Percentiles rank a stretch among this genome's conserved stretches.
These are phyloP conservation scores for Larix kaempferi DNA, from an alignment of 75 land plant genomes.

Conservation along the genomic window DNA sequence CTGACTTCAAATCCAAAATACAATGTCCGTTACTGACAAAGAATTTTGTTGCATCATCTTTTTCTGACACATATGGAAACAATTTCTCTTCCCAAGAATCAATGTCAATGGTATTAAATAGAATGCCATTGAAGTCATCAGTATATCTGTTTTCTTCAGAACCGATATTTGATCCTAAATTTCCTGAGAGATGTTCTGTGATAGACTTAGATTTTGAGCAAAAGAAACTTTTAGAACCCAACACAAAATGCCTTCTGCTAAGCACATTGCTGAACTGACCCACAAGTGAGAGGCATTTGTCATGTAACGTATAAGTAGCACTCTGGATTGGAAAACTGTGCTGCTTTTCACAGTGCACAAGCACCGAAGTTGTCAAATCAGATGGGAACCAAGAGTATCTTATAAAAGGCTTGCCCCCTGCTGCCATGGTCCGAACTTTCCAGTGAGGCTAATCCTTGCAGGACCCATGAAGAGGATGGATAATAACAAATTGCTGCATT, in stretches of 20 bases:
- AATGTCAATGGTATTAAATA: not conserved
- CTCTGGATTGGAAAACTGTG: not conserved
- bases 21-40: not conserved
- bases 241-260: not conserved
- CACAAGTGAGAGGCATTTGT: constrained; percentile 8
- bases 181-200: not conserved
- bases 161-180: not conserved
- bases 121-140: constrained; percentile 1
- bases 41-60: not conserved
- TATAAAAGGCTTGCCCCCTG: constrained; percentile 3
- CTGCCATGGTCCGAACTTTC: constrained; percentile 7
- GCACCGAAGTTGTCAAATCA: not conserved
- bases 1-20: not conserved
- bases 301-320: not conserved
- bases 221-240: not conserved
- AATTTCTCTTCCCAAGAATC: not conserved
- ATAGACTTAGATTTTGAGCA: constrained; percentile 3
- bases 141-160: not conserved
- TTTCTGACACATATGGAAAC: not conserved
- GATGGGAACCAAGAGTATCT: constrained; percentile 2
- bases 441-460: not conserved
- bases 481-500: constrained; percentile 2
- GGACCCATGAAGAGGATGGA: not conserved
- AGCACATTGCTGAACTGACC: not conserved
- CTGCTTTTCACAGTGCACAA: not conserved